These are phyloP conservation scores for Oryza officinalis DNA, from an alignment of 176 grass and related monocot species.

Conservation along the genomic window DNA sequence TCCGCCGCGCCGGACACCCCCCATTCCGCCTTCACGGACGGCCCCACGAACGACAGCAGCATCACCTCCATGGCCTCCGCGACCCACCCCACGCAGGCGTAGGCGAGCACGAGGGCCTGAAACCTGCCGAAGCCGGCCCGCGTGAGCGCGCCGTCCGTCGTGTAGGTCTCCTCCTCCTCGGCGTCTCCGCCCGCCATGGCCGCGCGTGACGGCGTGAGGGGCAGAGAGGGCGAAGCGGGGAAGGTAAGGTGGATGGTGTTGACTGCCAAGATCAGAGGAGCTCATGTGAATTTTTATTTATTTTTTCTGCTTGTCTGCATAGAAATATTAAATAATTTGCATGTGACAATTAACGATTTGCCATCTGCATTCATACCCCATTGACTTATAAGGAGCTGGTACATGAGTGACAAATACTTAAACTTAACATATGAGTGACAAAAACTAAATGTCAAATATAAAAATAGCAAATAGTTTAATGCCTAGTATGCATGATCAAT, in stretches of 20 bases:
- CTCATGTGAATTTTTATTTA: not conserved
- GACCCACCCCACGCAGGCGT: conserved; percentile 44
- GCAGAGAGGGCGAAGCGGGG: not conserved
- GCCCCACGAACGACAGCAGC: conserved; percentile 64
- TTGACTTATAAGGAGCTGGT: no score
- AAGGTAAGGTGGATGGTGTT: no score
- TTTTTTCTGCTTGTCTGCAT: no score
- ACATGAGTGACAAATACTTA: no score
- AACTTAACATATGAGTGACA: no score
- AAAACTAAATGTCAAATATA: no score
- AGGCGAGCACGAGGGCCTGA: conserved; percentile 52
- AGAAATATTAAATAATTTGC: no score
- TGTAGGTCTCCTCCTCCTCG: conserved; percentile 33
- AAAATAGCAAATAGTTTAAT: no score
- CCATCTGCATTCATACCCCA: no score
- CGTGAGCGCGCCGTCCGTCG: conserved; percentile 51
- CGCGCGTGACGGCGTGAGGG: not conserved
- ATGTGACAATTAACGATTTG: no score
- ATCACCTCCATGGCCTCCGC: conserved; percentile 64
- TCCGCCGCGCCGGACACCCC: conserved; percentile 37
- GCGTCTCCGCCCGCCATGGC: conserved; percentile 36
- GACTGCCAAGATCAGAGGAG: not conserved
- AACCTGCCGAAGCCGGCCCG: conserved; percentile 62
- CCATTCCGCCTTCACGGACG: conserved; percentile 52
- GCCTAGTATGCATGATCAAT: no score